Percentiles rank a stretch among this genome's conserved stretches.
phyloP scores from a whole-genome alignment of 768 basidiomycete genomes.

The Phaeotremella skinneri region DNA sequence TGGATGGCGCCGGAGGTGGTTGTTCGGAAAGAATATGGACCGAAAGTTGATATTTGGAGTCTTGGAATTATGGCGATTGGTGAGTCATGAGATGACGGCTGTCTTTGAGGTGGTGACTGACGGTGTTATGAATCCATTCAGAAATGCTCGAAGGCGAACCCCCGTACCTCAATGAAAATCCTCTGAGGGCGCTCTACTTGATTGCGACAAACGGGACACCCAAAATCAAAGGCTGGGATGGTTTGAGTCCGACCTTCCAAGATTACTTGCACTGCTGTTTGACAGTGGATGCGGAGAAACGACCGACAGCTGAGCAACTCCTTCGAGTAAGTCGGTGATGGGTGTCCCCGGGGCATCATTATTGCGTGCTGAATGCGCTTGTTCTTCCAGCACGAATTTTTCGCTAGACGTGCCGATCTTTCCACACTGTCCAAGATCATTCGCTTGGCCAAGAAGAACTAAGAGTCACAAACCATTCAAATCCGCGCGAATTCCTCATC shows the following conservation, averaged over 20 bases:
- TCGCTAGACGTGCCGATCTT: conserved; percentile 36
- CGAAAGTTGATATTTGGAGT: conserved; percentile 96
- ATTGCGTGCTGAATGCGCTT: no score
- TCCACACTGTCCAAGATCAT: conserved; percentile 41
- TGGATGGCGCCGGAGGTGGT: conserved; percentile 99
- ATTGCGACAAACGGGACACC: conserved; percentile 99
- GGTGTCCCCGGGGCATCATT: no score
- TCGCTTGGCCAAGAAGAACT: conserved; percentile 30
- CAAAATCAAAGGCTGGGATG: conserved; percentile 85
- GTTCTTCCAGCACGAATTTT: conserved; percentile 48
- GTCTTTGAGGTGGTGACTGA: background rate
- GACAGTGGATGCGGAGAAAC: conserved; percentile 91
- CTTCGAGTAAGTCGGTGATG: conserved; percentile 66
- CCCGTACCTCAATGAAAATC: conserved; percentile 92
- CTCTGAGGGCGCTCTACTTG: conserved; percentile 86
- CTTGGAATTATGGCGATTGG: conserved; percentile 96
- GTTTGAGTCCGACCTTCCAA: conserved; percentile 71
- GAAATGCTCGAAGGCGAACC: conserved; percentile 98
- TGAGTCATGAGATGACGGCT: conserved; percentile 14
- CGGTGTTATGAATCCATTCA: conserved; percentile 6
- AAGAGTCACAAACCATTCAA: no score
- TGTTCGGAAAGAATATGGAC: conserved; percentile 94
- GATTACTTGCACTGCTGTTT: conserved; percentile 85
- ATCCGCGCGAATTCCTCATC: no score
- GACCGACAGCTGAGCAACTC: conserved; percentile 79